These are phyloP conservation scores for Gracilaria vermiculophylla DNA, from an alignment of 23 red algal genomes.

Conservation along the genomic window DNA sequence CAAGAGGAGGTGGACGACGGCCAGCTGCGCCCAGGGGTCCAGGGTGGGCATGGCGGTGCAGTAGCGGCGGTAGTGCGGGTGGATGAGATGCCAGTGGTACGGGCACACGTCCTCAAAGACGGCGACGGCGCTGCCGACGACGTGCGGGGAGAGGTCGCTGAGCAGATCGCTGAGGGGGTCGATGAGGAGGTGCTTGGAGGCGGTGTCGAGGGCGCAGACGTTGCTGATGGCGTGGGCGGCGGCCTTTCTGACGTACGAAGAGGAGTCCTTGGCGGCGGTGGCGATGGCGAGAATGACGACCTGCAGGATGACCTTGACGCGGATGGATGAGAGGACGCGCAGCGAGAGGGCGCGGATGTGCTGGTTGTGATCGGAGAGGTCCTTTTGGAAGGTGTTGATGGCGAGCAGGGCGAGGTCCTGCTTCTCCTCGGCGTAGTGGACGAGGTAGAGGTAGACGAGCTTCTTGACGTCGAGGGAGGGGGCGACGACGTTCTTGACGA, in stretches of 20 bases:
- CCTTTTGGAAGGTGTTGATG: slow-evolving; percentile 97
- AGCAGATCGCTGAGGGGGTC: slow-evolving; percentile 60
- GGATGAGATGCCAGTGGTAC: slow-evolving; percentile 58
- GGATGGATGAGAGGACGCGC: slow-evolving; percentile 84
- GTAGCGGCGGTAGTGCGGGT: slow-evolving; percentile 67
- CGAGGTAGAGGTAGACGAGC: slow-evolving; percentile 95
- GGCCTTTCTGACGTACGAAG: slow-evolving; percentile 87
- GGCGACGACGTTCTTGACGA: slow-evolving; percentile 85
- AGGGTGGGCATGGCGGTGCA: slow-evolving; percentile 45
- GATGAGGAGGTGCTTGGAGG: slow-evolving; percentile 72
- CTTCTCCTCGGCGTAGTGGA: slow-evolving; percentile 90
- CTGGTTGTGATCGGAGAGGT: slow-evolving; percentile 82
- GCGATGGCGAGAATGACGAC: slow-evolving; percentile 79
- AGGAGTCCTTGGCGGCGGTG: slow-evolving; percentile 65
- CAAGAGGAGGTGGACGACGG: slow-evolving; percentile 42
- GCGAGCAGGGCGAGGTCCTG: slow-evolving; percentile 87
- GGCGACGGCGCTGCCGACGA: slow-evolving; percentile 67
- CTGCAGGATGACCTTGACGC: slow-evolving; percentile 78
- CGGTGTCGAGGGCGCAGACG: slow-evolving; percentile 66
- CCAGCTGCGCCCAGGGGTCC: slow-evolving; percentile 74
- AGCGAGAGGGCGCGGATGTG: slow-evolving; percentile 88
- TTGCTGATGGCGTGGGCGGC: slow-evolving; percentile 85
- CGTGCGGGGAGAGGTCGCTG: slow-evolving; percentile 60
- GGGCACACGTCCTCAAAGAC: slow-evolving; percentile 69
- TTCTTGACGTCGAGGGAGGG: slow-evolving; percentile 79